These are phyloP conservation scores for Pseudoturritis turrita DNA, from an alignment of 345 rosid genomes.

Conservation along the genomic window DNA sequence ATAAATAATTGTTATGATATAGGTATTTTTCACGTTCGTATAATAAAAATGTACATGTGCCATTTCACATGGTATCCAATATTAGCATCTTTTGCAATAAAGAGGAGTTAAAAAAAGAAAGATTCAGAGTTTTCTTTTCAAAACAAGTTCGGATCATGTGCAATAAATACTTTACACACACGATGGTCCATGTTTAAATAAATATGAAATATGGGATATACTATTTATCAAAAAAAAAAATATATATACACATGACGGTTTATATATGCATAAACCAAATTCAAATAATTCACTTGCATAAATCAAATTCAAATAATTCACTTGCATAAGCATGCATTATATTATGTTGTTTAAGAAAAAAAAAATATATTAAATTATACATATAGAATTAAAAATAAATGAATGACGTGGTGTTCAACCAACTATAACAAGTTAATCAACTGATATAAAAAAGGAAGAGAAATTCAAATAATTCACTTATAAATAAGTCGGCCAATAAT, in stretches of 20 bases:
- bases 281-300: background rate
- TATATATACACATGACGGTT: background rate
- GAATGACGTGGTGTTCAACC: constrained; percentile 2
- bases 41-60: background rate
- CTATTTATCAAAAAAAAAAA: too few species aligned
- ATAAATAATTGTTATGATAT: background rate
- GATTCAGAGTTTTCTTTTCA: background rate
- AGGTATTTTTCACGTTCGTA: background rate
- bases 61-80: background rate
- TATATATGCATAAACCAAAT: background rate
- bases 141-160: constrained; percentile 4
- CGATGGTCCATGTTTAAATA: constrained; percentile 2
- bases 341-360: background rate
- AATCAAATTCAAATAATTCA: constrained; percentile 9
- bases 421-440: constrained; percentile 1
- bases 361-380: background rate
- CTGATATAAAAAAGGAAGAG: background rate
- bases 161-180: constrained; percentile 13
- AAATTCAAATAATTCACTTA: background rate
- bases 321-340: background rate
- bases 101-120: constrained; percentile 2
- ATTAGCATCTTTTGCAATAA: background rate
- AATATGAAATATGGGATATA: constrained; percentile 3
- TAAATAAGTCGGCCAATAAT: constrained; percentile 7
- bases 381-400: background rate